phyloP scores from a whole-genome alignment of 192 early-diverging fungal species.

The Rhizoclosmatium globosum region DNA sequence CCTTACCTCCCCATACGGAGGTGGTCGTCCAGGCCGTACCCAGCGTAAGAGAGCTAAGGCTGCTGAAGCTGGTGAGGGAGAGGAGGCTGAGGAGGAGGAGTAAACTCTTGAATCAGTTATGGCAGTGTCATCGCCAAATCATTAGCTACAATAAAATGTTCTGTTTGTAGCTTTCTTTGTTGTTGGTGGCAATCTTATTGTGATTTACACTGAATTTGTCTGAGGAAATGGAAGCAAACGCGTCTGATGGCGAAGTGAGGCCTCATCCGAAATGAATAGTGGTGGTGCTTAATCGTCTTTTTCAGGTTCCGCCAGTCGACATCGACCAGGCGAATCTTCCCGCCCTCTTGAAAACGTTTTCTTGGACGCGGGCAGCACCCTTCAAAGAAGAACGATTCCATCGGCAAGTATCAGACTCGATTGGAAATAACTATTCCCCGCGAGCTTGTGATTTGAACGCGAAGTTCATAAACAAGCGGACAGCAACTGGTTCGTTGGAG shows the following conservation, averaged over 20 bases:
- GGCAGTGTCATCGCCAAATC: too few species aligned
- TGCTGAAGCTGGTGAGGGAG: conserved; percentile 52
- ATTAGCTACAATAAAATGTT: too few species aligned
- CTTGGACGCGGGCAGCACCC: conserved; percentile 67
- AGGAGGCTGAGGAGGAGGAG: conserved; percentile 51
- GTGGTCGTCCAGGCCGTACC: conserved; percentile 96
- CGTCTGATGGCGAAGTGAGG: too few species aligned
- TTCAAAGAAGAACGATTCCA: conserved; percentile 66
- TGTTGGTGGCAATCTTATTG: too few species aligned
- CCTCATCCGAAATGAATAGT: too few species aligned
- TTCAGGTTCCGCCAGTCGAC: conserved; percentile 36
- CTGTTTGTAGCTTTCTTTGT: too few species aligned
- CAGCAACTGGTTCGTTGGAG: neutral
- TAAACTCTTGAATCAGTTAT: too few species aligned
- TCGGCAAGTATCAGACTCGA: conserved; percentile 64
- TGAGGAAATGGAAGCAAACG: too few species aligned
- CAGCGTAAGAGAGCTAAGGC: conserved; percentile 92
- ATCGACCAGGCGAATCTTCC: conserved; percentile 50
- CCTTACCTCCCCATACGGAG: conserved; percentile 91
- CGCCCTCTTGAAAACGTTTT: conserved; percentile 65
- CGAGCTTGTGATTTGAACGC: conserved; percentile 53
- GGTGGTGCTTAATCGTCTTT: too few species aligned
- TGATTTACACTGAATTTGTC: too few species aligned
- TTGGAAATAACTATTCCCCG: conserved; percentile 69
- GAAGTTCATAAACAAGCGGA: conserved; percentile 42